Percentiles rank a stretch among this genome's conserved stretches.
These are phyloP conservation scores for Paecilomyces formosus DNA, from an alignment of 2,329 filamentous ascomycete genomes.

Conservation along the genomic window DNA sequence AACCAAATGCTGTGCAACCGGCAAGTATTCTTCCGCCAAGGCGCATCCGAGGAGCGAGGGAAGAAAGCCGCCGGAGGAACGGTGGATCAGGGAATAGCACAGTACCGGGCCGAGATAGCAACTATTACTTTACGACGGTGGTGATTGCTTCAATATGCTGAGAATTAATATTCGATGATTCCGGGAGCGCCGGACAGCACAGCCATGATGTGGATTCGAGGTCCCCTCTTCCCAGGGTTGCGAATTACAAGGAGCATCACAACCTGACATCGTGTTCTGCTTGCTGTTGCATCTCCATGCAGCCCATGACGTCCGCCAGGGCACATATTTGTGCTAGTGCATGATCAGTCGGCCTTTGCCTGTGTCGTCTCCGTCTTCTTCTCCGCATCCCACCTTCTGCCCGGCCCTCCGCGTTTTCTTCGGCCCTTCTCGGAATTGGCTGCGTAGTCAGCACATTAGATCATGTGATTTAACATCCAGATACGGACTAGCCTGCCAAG, in stretches of 20 bases:
- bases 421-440: neutral
- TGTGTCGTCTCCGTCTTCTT: neutral
- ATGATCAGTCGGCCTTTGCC: neutral
- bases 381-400: neutral
- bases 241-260: neutral
- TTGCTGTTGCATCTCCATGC: neutral
- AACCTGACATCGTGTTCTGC: neutral
- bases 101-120: conserved; percentile 6
- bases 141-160: neutral
- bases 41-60: neutral
- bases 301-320: neutral
- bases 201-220: neutral
- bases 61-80: conserved; percentile 7
- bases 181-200: neutral
- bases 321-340: neutral
- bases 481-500: conserved; percentile 5
- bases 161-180: too few species aligned
- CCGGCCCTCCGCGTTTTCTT: neutral
- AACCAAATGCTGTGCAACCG: neutral
- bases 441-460: neutral
- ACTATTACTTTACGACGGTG: neutral
- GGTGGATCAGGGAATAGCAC: conserved; percentile 17
- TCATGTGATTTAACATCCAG: neutral
- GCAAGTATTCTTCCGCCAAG: neutral
- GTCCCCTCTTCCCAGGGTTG: neutral